Evolutionary conservation across 2,329 filamentous ascomycete genomes (phyloP).

Genomic region (Mycogone perniciosa): DNA sequence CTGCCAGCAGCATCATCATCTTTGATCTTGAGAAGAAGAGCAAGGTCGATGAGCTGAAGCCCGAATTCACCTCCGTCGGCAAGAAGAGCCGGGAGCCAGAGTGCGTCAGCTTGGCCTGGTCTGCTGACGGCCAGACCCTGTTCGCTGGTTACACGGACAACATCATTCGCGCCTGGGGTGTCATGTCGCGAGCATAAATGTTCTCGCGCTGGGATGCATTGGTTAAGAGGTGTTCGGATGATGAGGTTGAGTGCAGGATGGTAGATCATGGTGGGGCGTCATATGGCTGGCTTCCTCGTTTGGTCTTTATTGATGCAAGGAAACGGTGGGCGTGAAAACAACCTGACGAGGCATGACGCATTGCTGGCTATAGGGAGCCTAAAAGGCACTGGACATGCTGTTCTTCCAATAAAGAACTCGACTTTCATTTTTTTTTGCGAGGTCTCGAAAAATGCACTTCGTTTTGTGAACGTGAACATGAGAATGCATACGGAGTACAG

Average conservation of each 20-base stretch:
- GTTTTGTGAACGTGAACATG: too few relatives aligned
- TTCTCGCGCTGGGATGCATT: neutral
- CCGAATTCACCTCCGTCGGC: slow-evolving; percentile 92
- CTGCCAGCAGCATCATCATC: slow-evolving; percentile 97
- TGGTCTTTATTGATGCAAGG: slow-evolving; percentile 38
- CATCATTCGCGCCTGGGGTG: slow-evolving; percentile 96
- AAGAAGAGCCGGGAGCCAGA: slow-evolving; percentile 99
- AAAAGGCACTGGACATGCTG: slow-evolving; percentile 34
- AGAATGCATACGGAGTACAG: too few relatives aligned
- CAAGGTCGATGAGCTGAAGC: slow-evolving; percentile 99
- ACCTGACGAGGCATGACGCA: slow-evolving; percentile 32
- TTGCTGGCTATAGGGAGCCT: slow-evolving; percentile 33
- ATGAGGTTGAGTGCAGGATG: slow-evolving; percentile 18
- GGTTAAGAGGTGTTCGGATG: neutral
- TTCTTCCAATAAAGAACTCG: slow-evolving; percentile 34
- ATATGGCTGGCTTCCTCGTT: slow-evolving; percentile 41
- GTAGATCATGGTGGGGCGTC: slow-evolving; percentile 43
- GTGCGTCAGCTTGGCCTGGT: slow-evolving; percentile 96
- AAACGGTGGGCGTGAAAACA: slow-evolving; percentile 28
- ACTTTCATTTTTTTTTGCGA: slow-evolving; percentile 17
- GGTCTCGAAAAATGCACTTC: too few relatives aligned
- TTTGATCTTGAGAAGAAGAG: slow-evolving; percentile 99
- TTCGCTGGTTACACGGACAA: slow-evolving; percentile 99
- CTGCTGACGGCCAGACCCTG: slow-evolving; percentile 95
- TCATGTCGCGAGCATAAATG: slow-evolving; percentile 83